phyloP scores from a whole-genome alignment of 495 filamentous ascomycete species.

The Podospora bellae-mahoneyi region DNA sequence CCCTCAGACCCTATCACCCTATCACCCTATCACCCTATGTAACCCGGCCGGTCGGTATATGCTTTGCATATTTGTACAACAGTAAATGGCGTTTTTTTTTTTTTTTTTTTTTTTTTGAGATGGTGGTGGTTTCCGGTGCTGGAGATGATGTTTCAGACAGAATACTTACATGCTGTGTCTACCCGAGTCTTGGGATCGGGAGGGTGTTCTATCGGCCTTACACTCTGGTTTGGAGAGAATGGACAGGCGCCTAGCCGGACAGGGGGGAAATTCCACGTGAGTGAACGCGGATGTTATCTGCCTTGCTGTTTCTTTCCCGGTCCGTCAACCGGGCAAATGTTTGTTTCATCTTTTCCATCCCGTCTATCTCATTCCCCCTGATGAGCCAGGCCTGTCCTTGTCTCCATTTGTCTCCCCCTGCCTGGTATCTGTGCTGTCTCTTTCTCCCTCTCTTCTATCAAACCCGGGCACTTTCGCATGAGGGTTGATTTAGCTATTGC shows the following conservation, averaged over 20 bases:
- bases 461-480: no score
- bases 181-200: not conserved
- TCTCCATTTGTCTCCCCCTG: no score
- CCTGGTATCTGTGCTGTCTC: no score
- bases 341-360: not conserved
- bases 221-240: no score
- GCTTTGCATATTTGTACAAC: not conserved
- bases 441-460: no score
- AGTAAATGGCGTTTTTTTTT: not conserved
- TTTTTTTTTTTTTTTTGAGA: not conserved
- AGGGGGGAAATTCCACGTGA: not conserved
- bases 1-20: no score
- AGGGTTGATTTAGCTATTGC: no score
- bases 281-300: not conserved
- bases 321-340: not conserved
- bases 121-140: no score
- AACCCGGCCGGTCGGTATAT: not conserved
- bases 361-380: no score
- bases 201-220: not conserved
- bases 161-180: not conserved
- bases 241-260: not conserved
- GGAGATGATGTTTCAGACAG: not conserved
- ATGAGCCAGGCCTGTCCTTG: no score
- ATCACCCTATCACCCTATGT: no score
- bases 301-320: not conserved